Evolutionary conservation across 768 basidiomycete genomes (phyloP).

Genomic region (Leccinum uliginosum): DNA sequence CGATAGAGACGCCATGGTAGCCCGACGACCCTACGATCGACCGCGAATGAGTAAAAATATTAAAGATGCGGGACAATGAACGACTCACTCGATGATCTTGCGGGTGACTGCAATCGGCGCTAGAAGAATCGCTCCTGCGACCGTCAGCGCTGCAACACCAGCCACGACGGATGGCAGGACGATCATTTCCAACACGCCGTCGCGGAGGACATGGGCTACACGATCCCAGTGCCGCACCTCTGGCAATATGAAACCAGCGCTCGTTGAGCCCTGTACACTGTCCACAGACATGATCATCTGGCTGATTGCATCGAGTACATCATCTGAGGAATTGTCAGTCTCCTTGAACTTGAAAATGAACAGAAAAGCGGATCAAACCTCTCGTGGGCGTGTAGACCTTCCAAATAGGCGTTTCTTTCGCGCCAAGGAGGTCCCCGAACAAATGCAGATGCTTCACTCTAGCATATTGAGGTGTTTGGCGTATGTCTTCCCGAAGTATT

Average conservation of each 20-base stretch:
- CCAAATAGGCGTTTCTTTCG: slow-evolving; percentile 9
- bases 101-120: not conserved
- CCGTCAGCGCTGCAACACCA: not conserved
- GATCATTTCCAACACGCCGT: not conserved
- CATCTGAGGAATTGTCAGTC: not conserved
- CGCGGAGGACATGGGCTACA: not conserved
- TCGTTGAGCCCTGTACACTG: slow-evolving; percentile 8
- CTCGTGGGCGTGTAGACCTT: slow-evolving; percentile 7
- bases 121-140: not conserved
- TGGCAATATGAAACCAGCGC: slow-evolving; percentile 4
- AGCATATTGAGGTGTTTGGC: slow-evolving; percentile 9
- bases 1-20: slow-evolving; percentile 5
- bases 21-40: not conserved
- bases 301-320: slow-evolving; percentile 5
- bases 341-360: no score
- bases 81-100: not conserved
- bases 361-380: not conserved
- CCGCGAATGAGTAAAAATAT: not conserved
- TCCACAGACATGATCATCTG: slow-evolving; percentile 11
- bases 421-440: slow-evolving; percentile 7
- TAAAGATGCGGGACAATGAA: not conserved
- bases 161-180: slow-evolving; percentile 3
- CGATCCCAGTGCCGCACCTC: slow-evolving; percentile 10
- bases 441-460: slow-evolving; percentile 17
- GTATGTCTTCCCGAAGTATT: slow-evolving; percentile 17